Evolutionary conservation across 805 yeast genomes (phyloP), one percentile per base, ranked within the genome.

Genomic region (Kodamaea laetipori): DNA sequence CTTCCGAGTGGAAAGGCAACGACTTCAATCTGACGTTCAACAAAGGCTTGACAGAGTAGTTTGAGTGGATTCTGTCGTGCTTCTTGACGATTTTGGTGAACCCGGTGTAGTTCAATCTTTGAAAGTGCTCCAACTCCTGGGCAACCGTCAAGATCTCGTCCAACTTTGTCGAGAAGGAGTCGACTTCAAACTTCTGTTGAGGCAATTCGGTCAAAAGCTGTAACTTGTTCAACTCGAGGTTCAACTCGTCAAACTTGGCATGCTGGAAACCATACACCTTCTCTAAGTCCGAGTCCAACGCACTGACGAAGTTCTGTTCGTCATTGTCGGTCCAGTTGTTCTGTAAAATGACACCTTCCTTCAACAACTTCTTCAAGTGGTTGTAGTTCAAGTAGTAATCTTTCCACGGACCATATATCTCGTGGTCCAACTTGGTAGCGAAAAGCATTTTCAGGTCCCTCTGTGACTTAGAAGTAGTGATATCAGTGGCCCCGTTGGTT

Each of bases 81-180:
- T 92, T 92, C 70, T 92, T 90, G 51, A 90, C 97, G 54, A 94
- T 88, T 62, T 94, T 94, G 56, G 82, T 77, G 68, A 94, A 92
- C 1, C 97, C 99, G 10, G 99, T 92, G 70, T 84, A 94, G 67
- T 94, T 94, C 53, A 92, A 67, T 57, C 99, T 77, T 32, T 95
- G 84, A 68, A 94, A 94, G 60, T 81, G 87, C 62, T 90, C 97
- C 54, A 94, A 72, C 57, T 88, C 92, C 55, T 86, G 87, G 8
- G 98, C 87, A 54, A 80, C 75, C 8, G 81, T 76, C 47, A 94
- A 71, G 19, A 83, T 69, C 47, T 81, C 81, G 58, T 94, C 99
- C 53, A 94, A 72, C 43, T 80, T 78, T 25, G 66, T 64, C 55
- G 86, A 88, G 55, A 89, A 85, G 17, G 65, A 55, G 24, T 71